Evolutionary conservation across 2,329 filamentous ascomycete species (phyloP).

Genomic region (Cladosporium halotolerans): DNA sequence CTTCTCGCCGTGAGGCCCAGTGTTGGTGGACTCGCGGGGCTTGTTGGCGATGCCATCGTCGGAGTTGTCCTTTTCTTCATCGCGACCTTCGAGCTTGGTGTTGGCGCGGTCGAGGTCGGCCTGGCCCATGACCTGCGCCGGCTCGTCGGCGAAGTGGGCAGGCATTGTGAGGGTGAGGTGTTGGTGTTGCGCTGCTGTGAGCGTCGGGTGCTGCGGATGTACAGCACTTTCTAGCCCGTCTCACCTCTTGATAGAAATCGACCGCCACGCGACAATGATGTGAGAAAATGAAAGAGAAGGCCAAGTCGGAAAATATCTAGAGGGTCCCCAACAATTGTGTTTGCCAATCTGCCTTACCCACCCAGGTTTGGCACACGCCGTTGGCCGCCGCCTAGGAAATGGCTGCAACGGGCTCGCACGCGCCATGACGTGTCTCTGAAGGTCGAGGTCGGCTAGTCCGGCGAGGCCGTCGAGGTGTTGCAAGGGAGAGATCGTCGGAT

Average conservation of each 20-base stretch:
- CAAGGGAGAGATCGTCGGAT: neutral
- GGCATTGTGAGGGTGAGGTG: conserved; percentile 7
- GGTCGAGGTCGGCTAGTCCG: conserved; percentile 3
- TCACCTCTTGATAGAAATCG: neutral
- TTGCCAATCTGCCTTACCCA: neutral
- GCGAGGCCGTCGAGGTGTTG: neutral
- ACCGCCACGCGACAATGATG: neutral
- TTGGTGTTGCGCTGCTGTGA: neutral
- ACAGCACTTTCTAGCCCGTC: neutral
- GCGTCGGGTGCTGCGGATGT: neutral
- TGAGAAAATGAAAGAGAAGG: neutral
- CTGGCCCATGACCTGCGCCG: conserved; percentile 24
- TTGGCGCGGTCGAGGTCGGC: conserved; percentile 24
- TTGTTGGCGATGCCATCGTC: conserved; percentile 13
- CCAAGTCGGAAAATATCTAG: neutral
- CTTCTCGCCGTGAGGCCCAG: conserved; percentile 17
- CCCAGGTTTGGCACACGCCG: neutral
- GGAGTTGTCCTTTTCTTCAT: conserved; percentile 16
- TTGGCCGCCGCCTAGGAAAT: neutral
- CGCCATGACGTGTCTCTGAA: conserved; percentile 9
- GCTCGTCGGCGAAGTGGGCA: conserved; percentile 24
- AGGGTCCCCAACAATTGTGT: neutral
- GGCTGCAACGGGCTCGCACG: neutral
- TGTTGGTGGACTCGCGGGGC: neutral
- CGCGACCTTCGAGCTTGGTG: conserved; percentile 22